Evolutionary conservation across 495 filamentous ascomycete species (phyloP).

Genomic region (Aspergillus sclerotiicarbonarius): DNA sequence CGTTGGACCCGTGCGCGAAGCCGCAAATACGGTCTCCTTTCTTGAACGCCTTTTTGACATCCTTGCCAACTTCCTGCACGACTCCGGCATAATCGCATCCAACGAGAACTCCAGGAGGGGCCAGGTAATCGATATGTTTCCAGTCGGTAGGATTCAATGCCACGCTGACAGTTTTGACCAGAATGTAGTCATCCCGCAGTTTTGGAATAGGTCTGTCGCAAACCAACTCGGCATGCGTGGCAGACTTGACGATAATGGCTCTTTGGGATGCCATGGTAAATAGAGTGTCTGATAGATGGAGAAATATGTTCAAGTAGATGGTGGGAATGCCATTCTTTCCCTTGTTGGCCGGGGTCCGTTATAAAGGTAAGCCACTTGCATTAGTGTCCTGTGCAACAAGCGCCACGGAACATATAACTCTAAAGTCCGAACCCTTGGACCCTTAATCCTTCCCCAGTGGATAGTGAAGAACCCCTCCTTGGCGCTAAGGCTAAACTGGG

Average conservation of each 20-base stretch:
- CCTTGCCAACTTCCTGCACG: neutral
- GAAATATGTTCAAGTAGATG: too few species aligned
- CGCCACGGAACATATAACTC: too few species aligned
- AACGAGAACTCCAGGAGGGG: neutral
- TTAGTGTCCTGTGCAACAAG: too few species aligned
- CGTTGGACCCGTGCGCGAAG: constrained; percentile 1
- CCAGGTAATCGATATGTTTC: constrained; percentile 1
- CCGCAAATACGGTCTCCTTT: neutral
- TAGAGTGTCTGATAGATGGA: too few species aligned
- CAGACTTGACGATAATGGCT: neutral
- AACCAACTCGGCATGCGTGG: neutral
- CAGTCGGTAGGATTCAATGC: constrained; percentile 2
- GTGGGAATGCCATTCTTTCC: too few species aligned
- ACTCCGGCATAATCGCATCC: neutral
- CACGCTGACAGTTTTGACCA: constrained; percentile 3
- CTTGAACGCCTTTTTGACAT: neutral
- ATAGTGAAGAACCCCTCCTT: too few species aligned
- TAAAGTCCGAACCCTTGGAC: too few species aligned
- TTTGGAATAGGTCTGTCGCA: neutral
- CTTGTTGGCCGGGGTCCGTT: too few species aligned
- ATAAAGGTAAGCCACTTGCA: too few species aligned
- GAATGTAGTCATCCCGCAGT: constrained; percentile 2
- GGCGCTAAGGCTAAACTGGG: too few species aligned
- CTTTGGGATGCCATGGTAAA: neutral
- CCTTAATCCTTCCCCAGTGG: too few species aligned